Evolutionary conservation across 805 yeast species (phyloP).

Genomic region (Maudiozyma serrabonitensis): DNA sequence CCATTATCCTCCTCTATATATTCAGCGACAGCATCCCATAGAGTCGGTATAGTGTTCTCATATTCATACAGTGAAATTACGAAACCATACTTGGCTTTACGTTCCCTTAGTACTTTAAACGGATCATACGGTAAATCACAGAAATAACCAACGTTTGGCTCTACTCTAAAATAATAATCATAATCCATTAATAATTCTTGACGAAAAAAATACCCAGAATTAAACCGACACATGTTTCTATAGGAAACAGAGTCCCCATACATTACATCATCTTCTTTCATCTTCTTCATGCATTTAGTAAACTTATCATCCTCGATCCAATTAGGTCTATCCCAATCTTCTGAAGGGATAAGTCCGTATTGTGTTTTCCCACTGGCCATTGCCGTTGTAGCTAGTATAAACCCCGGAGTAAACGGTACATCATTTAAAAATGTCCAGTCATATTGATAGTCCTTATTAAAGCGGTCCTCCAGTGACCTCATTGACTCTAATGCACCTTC

Average conservation of each 20-base stretch:
- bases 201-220: slow-evolving; percentile 82
- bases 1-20: slow-evolving; percentile 40
- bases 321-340: slow-evolving; percentile 73
- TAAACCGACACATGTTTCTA: slow-evolving; percentile 93
- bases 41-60: slow-evolving; percentile 72
- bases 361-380: slow-evolving; percentile 56
- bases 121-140: slow-evolving; percentile 86
- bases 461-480: slow-evolving; percentile 68
- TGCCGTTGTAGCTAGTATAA: slow-evolving; percentile 47
- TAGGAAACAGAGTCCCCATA: slow-evolving; percentile 62
- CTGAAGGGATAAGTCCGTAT: slow-evolving; percentile 55
- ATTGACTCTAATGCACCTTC: slow-evolving; percentile 66
- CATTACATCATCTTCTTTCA: slow-evolving; percentile 40
- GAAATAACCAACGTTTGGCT: slow-evolving; percentile 79
- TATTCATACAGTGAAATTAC: slow-evolving; percentile 78
- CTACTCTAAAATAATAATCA: slow-evolving; percentile 92
- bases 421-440: slow-evolving; percentile 78
- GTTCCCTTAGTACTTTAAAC: slow-evolving; percentile 67
- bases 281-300: slow-evolving; percentile 36
- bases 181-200: slow-evolving; percentile 62
- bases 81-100: slow-evolving; percentile 77
- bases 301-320: slow-evolving; percentile 55
- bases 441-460: slow-evolving; percentile 55
- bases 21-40: slow-evolving; percentile 70
- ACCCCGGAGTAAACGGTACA: slow-evolving; percentile 54